phyloP scores from a whole-genome alignment of 441 rosid genomes.

The Syzygium syzygioides region DNA sequence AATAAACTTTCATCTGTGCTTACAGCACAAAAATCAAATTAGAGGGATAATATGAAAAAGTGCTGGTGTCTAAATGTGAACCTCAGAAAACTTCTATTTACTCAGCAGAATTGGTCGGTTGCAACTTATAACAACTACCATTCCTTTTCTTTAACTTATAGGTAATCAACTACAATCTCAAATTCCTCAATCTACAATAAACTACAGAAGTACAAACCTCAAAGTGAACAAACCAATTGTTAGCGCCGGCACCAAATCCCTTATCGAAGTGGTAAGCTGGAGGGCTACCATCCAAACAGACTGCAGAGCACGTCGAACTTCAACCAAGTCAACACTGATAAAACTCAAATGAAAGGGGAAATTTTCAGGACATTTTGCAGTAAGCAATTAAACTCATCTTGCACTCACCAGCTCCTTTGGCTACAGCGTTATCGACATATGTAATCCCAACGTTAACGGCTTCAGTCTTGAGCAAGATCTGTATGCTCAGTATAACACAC shows the following conservation, averaged over 20 bases:
- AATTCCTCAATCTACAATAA: not conserved
- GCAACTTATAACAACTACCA: not conserved
- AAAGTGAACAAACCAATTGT: conserved; percentile 50
- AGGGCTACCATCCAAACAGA: conserved; percentile 61
- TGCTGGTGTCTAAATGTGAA: not conserved
- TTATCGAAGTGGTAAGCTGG: conserved; percentile 51
- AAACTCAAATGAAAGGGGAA: not conserved
- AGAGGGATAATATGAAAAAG: not conserved
- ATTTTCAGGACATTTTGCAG: not conserved
- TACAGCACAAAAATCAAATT: not conserved
- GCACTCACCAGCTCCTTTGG: conserved; percentile 37
- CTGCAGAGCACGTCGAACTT: conserved; percentile 13
- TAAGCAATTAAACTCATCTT: not conserved
- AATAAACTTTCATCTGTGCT: not conserved
- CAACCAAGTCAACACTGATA: not conserved
- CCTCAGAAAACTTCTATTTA: not conserved
- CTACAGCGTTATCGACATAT: conserved; percentile 20
- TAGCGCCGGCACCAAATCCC: conserved; percentile 43
- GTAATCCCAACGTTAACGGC: conserved; percentile 23
- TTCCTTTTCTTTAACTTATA: not conserved
- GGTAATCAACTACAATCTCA: not conserved
- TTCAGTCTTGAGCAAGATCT: not conserved
- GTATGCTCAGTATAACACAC: not conserved
- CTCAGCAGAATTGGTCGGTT: not conserved
- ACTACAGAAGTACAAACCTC: conserved; percentile 31